Base-by-base conservation (phyloP, 371 early-diverging fungal genomes). In the Circinella minor region DNA sequence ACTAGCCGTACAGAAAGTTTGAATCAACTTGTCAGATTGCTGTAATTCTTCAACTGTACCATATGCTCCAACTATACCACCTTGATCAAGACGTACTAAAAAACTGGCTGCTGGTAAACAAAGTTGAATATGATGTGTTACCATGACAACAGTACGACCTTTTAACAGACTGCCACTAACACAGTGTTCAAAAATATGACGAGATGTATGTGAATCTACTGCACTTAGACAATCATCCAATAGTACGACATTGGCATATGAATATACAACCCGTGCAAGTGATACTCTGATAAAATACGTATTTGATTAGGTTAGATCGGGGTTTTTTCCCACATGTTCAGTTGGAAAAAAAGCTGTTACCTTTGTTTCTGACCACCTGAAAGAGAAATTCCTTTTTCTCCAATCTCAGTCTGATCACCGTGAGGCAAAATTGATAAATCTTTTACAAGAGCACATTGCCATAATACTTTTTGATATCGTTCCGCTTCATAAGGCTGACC, bases 321-420 rank as follows among this genome's bases (percentile, higher is more conserved):
- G 0, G 0, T 27, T 27, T 27, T 27, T 2, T 2, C 27, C 27
- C 27, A 27, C 27, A 27, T 27, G 27, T 27, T 27, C 27, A 27
- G 27, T 2, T 27, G 27, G 27, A 60, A 18, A 46, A 36, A 51
- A 4, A n/a, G 1, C 38, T 18, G 20, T 27, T 70, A 70, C 72
- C 90, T 86, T 76, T 91, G 91, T 70, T 89, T 88, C 71, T 90
- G 91, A 27, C 91, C 90, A 68, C 90, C 91, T 13, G 87, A 87
- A 11, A 91, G 78, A 4, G 89, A 86, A 48, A 89, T 85, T 1
- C 91, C 91, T 38, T 88, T 88, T 77, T 95, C 96, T 11, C 96
- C 96, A 70, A 96, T 89, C 81, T 94, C 93, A 0, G 96, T 97
- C 75, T 81, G 67, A 76, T 97, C 97, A 27, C 95, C 95, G 51